Percentiles rank a stretch among this genome's conserved stretches.
Conservation (phyloP, 345 rosid genomes). For the Ceriops tagal region DNA sequence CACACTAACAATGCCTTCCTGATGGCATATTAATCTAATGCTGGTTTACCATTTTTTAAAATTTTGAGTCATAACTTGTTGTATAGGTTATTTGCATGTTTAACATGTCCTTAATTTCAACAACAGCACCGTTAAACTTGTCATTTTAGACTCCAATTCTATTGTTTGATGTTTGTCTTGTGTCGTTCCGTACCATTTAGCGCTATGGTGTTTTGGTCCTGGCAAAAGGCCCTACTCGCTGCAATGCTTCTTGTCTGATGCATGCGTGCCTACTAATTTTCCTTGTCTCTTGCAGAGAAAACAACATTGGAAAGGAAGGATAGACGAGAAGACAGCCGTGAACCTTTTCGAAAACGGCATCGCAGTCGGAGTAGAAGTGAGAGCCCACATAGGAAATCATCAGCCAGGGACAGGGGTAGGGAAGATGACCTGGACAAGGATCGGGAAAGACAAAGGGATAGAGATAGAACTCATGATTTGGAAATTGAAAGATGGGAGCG, state of each 20-base stretch:
- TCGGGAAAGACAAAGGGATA: constrained; percentile 41
- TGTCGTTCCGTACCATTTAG: neutral
- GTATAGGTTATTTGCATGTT: no score
- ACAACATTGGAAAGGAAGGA: constrained; percentile 56
- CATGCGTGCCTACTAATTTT: neutral
- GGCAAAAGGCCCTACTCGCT: neutral
- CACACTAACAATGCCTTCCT: no score
- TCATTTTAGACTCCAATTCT: neutral
- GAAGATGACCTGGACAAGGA: constrained; percentile 35
- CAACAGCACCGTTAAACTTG: no score
- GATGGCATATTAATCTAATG: no score
- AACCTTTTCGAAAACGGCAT: constrained; percentile 71
- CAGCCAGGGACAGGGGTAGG: constrained; percentile 21
- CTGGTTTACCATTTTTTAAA: no score
- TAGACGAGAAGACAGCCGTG: constrained; percentile 53
- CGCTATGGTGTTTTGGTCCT: neutral
- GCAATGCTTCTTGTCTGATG: no score
- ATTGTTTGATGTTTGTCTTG: neutral
- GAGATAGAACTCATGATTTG: constrained; percentile 42
- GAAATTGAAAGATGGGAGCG: constrained; percentile 51
- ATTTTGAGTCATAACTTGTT: no score
- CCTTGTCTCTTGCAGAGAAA: constrained; percentile 41
- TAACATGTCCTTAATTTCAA: no score
- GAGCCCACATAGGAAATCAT: constrained; percentile 70
- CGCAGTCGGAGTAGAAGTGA: constrained; percentile 61